Base-by-base conservation (phyloP, 768 basidiomycete species). In the Pleurotus cornucopiae region DNA sequence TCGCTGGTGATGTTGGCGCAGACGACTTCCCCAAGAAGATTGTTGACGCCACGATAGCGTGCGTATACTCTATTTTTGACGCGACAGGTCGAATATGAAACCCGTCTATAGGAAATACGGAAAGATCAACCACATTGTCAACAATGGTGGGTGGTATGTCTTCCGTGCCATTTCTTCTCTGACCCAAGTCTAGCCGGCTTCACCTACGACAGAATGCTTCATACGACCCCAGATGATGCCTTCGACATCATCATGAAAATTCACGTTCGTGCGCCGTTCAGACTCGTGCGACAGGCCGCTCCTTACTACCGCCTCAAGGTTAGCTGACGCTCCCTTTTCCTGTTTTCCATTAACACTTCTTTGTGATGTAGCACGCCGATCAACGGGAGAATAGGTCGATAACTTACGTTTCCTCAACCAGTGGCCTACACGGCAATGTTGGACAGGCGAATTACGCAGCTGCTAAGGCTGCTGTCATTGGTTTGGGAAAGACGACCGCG, bases 191-290 rank as follows among this genome's bases (percentile, higher is more conserved):
- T 58, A 83, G 85, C 86, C 46, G 86, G 85, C 47, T 90, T 90
- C 73, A 89, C 88, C 5, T 89, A 80, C 62, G 88, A 91, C 78
- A 88, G 86, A 69, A 94, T 94, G 91, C 74, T 92, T 39, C 91
- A 91, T 71, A 91, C 89, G 4, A 91, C 86, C 58, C 84, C 88
- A 2, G 91, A 94, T 70, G 88, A 91, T 44, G 80, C 83, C 1
- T 94, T 82, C 66, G 86, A 91, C 59, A 77, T 93, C 61, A 93
- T 93, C 64, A 75, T 88, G 69, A 89, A 88, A 66, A 84, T 93
- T 51, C 92, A 94, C 69, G 86, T 91, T 63, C 84, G 88, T 49
- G 89, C 91, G 2, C 92, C 91, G 0, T 94, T 93, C 83, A 77
- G 90, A 40, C 83, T 94, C 62, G 76, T 93, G 58, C 83, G 91